phyloP scores from a whole-genome alignment of 352 stramenopile genomes.

The Phytophthora pini region DNA sequence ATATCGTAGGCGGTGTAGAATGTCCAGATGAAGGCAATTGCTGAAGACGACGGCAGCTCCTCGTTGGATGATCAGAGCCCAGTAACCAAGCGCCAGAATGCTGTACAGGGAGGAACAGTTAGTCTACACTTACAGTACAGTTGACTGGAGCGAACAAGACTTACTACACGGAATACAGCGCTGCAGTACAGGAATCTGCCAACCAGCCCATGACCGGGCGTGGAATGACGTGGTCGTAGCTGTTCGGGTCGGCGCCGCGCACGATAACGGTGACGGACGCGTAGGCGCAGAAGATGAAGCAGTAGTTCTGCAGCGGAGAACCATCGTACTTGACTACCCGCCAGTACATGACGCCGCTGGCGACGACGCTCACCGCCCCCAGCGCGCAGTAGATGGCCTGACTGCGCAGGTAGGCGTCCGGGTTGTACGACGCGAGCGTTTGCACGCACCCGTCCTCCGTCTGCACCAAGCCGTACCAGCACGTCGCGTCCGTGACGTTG shows the following conservation, averaged over 20 bases:
- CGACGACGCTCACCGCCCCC: conserved; percentile 25
- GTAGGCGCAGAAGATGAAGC: conserved; percentile 40
- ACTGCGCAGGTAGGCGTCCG: conserved; percentile 26
- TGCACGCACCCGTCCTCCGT: conserved; percentile 26
- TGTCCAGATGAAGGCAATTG: conserved; percentile 43
- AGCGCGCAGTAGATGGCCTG: conserved; percentile 38
- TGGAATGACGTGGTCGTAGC: conserved; percentile 41
- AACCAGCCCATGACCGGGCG: conserved; percentile 33
- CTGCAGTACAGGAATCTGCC: conserved; percentile 44
- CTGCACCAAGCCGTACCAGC: conserved; percentile 34
- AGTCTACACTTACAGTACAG: neutral
- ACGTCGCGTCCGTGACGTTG: conserved; percentile 40
- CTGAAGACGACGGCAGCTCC: conserved; percentile 31
- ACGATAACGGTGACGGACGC: conserved; percentile 42
- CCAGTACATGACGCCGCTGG: conserved; percentile 32
- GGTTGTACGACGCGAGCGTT: conserved; percentile 32
- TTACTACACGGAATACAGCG: conserved; percentile 50
- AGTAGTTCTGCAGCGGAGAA: conserved; percentile 35
- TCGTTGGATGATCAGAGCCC: conserved; percentile 61
- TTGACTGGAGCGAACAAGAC: conserved; percentile 3
- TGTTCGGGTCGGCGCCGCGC: conserved; percentile 37
- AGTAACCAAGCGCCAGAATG: conserved; percentile 63
- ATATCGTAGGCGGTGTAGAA: conserved; percentile 50
- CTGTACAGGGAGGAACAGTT: conserved; percentile 17
- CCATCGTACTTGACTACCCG: conserved; percentile 31